These are phyloP conservation scores for Aspergillus unguis DNA, from an alignment of 2,329 filamentous ascomycete species.

Conservation along the genomic window DNA sequence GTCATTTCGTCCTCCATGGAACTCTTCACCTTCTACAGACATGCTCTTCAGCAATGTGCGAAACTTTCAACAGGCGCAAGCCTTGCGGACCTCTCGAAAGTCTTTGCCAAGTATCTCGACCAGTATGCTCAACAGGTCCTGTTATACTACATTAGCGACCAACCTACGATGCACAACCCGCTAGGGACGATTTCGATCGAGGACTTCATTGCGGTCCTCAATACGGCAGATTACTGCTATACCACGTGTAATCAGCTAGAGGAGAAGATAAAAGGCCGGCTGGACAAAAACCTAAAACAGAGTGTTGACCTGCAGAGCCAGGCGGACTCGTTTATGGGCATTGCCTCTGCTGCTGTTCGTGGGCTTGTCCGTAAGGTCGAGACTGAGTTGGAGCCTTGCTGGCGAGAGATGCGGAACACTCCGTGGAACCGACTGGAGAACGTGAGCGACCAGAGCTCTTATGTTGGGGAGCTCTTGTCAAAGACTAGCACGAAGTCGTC, in stretches of 20 bases:
- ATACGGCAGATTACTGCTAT: slow-evolving; percentile 97
- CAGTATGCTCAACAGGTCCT: slow-evolving; percentile 93
- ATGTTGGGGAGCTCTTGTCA: slow-evolving; percentile 76
- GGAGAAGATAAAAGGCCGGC: slow-evolving; percentile 86
- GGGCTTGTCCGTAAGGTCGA: slow-evolving; percentile 82
- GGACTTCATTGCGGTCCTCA: slow-evolving; percentile 80
- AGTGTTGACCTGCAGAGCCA: slow-evolving; percentile 88
- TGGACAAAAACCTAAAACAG: slow-evolving; percentile 72
- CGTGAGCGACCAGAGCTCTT: slow-evolving; percentile 89
- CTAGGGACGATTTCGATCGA: slow-evolving; percentile 57
- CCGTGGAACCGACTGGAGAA: slow-evolving; percentile 92
- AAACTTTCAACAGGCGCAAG: slow-evolving; percentile 91
- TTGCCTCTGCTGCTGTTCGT: slow-evolving; percentile 82
- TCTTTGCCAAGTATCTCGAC: slow-evolving; percentile 88
- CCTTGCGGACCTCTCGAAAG: slow-evolving; percentile 77
- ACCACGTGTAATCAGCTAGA: slow-evolving; percentile 88
- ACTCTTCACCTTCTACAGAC: slow-evolving; percentile 94
- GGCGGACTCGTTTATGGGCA: slow-evolving; percentile 90
- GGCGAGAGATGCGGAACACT: slow-evolving; percentile 96
- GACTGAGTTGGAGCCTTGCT: slow-evolving; percentile 74
- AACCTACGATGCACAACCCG: slow-evolving; percentile 53
- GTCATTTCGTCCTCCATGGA: slow-evolving; percentile 94
- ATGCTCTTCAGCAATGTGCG: slow-evolving; percentile 88
- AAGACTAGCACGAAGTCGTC: slow-evolving; percentile 68
- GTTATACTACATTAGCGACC: slow-evolving; percentile 65